These are phyloP conservation scores for Aspergillus chevalieri DNA, from an alignment of 2,329 filamentous ascomycete genomes.

Conservation along the genomic window DNA sequence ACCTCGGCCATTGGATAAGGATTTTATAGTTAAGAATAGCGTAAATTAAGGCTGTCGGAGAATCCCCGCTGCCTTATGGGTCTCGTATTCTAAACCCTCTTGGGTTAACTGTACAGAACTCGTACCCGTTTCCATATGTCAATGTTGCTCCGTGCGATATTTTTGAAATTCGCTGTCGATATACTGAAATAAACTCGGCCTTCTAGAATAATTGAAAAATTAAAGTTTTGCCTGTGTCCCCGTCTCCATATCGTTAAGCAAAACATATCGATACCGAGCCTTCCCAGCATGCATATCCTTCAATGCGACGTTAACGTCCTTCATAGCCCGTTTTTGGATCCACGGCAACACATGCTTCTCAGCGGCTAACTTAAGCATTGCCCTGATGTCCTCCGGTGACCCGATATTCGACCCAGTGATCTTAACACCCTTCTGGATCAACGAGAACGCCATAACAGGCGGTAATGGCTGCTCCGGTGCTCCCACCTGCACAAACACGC, in stretches of 20 bases:
- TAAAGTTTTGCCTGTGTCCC: conserved; percentile 25
- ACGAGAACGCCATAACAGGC: conserved; percentile 50
- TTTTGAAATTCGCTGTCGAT: too few relatives aligned
- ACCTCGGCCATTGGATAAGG: too few relatives aligned
- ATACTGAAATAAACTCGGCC: too few relatives aligned
- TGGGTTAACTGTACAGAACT: neutral
- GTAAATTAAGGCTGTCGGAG: too few relatives aligned
- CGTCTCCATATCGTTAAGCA: conserved; percentile 31
- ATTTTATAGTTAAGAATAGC: too few relatives aligned
- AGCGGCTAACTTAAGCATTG: conserved; percentile 40
- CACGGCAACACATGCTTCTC: conserved; percentile 39
- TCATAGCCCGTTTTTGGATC: conserved; percentile 38
- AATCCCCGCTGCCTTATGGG: neutral
- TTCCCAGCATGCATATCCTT: conserved; percentile 41
- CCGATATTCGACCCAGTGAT: conserved; percentile 47
- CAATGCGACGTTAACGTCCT: conserved; percentile 38
- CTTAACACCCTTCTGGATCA: conserved; percentile 53
- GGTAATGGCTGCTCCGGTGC: conserved; percentile 56
- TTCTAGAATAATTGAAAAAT: neutral
- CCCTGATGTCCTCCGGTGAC: conserved; percentile 36
- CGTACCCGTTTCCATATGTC: neutral
- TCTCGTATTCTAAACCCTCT: neutral
- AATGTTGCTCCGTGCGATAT: too few relatives aligned
- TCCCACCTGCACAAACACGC: conserved; percentile 61
- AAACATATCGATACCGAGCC: conserved; percentile 43